Conservation (phyloP, 1,284 basidiomycete genomes). For the Cutaneotrichosporon sp. region DNA sequence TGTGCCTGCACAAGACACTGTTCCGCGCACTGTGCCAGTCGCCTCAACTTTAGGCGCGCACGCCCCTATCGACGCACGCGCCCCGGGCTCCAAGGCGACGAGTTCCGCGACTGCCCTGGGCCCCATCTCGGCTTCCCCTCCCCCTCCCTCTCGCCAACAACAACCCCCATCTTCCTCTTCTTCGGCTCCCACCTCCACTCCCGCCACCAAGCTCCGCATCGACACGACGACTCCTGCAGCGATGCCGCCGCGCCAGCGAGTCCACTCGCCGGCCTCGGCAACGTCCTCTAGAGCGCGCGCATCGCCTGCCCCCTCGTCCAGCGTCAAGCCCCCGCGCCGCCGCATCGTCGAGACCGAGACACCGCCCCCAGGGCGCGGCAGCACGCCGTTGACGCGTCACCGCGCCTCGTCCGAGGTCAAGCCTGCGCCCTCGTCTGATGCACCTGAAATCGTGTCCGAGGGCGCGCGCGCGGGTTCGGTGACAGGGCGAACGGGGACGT, state of each 20-base stretch:
- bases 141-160: neutral
- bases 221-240: neutral
- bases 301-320: constrained; percentile 3
- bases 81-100: neutral
- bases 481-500: neutral
- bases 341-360: constrained; percentile 1
- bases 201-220: neutral
- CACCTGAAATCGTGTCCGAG: neutral
- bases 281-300: neutral
- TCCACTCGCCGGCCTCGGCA: neutral
- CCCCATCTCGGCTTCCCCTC: neutral
- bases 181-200: neutral
- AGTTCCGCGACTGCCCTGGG: neutral
- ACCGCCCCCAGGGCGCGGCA: neutral
- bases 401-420: constrained; percentile 5
- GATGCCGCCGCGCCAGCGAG: neutral
- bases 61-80: neutral
- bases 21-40: constrained; percentile 2
- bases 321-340: neutral
- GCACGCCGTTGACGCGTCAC: neutral
- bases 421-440: neutral
- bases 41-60: neutral
- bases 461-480: neutral
- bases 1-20: neutral
- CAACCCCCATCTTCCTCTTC: neutral